Evolutionary conservation across 176 grass and related monocot species (phyloP).

Genomic region (Pharus latifolius): DNA sequence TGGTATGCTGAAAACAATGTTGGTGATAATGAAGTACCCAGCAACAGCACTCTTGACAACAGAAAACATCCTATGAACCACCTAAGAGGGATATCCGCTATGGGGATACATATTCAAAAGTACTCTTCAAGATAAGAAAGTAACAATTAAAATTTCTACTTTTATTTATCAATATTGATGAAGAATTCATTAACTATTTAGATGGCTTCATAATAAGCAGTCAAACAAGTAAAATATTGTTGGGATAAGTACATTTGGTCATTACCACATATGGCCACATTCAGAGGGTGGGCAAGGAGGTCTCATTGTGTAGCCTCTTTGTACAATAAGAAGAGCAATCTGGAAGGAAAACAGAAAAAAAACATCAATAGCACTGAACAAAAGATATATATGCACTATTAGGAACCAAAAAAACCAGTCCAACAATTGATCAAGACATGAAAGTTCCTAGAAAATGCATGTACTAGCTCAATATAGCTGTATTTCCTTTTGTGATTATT

Average conservation of each 20-base stretch:
- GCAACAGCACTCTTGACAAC: background rate
- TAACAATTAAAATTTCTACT: background rate
- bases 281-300: constrained; percentile 86
- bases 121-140: background rate
- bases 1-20: constrained; percentile 2
- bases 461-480: background rate
- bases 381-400: background rate
- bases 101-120: background rate
- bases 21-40: background rate
- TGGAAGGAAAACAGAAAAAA: constrained; percentile 29
- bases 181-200: background rate
- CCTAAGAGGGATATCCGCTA: background rate
- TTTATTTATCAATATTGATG: background rate
- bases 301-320: constrained; percentile 86
- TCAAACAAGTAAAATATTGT: constrained; percentile 4
- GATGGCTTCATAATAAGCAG: background rate
- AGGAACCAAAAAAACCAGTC: constrained; percentile 2
- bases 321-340: constrained; percentile 95
- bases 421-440: background rate
- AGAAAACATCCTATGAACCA: background rate
- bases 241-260: constrained; percentile 18
- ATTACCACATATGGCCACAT: constrained; percentile 97
- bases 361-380: background rate
- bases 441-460: background rate
- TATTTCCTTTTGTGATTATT: background rate